These are phyloP conservation scores for Avena eriantha DNA, from an alignment of 176 grass and related monocot genomes.

Conservation along the genomic window DNA sequence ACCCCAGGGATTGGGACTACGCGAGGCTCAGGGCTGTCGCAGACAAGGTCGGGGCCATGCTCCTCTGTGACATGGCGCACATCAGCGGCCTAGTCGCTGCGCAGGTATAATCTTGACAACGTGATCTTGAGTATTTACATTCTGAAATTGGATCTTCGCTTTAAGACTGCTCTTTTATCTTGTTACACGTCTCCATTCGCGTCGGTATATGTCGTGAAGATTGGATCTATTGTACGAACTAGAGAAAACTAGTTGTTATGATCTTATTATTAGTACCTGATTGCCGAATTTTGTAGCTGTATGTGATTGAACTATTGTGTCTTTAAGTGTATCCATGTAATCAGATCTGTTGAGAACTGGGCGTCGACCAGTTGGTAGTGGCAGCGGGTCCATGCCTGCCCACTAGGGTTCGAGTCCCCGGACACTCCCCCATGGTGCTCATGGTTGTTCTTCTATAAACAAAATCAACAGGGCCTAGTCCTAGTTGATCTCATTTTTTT, in stretches of 20 bases:
- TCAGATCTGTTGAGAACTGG: neutral
- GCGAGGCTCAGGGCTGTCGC: constrained; percentile 58
- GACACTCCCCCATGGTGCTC: too few species aligned
- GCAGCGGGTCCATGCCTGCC: too few species aligned
- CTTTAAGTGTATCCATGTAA: neutral
- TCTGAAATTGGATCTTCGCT: neutral
- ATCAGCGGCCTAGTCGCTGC: constrained; percentile 77
- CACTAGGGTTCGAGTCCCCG: too few species aligned
- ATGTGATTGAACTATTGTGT: neutral
- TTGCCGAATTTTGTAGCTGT: neutral
- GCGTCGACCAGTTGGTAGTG: too few species aligned
- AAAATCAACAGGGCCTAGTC: too few species aligned
- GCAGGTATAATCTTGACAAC: constrained; percentile 49
- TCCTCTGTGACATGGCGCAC: constrained; percentile 84
- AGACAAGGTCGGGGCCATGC: constrained; percentile 66
- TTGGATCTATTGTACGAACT: constrained; percentile 7
- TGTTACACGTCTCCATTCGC: too few species aligned
- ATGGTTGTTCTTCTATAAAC: too few species aligned
- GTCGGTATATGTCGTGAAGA: too few species aligned
- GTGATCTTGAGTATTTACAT: neutral
- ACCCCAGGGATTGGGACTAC: constrained; percentile 76
- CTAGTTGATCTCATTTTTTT: neutral
- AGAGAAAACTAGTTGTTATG: neutral
- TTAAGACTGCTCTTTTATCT: neutral
- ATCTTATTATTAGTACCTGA: constrained; percentile 14